phyloP scores from a whole-genome alignment of 108 stramenopile species.

The Cylindrotheca fusiformis region DNA sequence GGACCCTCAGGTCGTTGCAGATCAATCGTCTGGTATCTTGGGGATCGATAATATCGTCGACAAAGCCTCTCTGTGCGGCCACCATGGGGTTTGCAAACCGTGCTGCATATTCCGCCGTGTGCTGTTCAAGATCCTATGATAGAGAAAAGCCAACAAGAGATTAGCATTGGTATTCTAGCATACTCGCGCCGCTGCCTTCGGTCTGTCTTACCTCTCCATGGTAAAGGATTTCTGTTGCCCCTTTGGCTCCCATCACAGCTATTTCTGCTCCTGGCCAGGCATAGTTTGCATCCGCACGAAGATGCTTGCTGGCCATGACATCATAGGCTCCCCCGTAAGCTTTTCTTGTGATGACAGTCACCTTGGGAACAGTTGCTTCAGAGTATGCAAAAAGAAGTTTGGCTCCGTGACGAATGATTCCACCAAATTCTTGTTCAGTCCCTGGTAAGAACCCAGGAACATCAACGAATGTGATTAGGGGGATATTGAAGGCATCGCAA shows the following conservation, averaged over 20 bases:
- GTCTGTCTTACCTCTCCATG: constrained; percentile 75
- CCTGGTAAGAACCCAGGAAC: constrained; percentile 99
- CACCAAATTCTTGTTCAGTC: constrained; percentile 87
- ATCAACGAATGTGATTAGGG: constrained; percentile 99
- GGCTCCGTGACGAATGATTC: constrained; percentile 97
- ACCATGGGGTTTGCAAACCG: constrained; percentile 96
- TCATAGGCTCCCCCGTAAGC: constrained; percentile 99
- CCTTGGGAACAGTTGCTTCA: constrained; percentile 96
- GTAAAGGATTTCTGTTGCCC: constrained; percentile 98
- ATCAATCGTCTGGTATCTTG: constrained; percentile 83
- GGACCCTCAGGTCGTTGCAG: constrained; percentile 91
- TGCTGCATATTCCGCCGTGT: constrained; percentile 88
- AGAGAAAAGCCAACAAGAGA: too few relatives aligned
- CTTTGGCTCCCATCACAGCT: constrained; percentile 99
- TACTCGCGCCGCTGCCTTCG: too few relatives aligned
- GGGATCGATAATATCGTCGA: constrained; percentile 98
- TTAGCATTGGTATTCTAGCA: too few relatives aligned
- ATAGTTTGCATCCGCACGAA: constrained; percentile 96
- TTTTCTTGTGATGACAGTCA: constrained; percentile 99
- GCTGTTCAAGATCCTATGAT: constrained; percentile 81
- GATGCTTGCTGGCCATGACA: constrained; percentile 99
- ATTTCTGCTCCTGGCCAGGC: constrained; percentile 98
- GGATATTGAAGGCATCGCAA: constrained; percentile 98
- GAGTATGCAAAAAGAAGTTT: constrained; percentile 99
- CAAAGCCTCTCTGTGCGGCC: constrained; percentile 91